These are phyloP conservation scores for Plasmodium reichenowi DNA, from an alignment of 169 alveolate species.

Conservation along the genomic window DNA sequence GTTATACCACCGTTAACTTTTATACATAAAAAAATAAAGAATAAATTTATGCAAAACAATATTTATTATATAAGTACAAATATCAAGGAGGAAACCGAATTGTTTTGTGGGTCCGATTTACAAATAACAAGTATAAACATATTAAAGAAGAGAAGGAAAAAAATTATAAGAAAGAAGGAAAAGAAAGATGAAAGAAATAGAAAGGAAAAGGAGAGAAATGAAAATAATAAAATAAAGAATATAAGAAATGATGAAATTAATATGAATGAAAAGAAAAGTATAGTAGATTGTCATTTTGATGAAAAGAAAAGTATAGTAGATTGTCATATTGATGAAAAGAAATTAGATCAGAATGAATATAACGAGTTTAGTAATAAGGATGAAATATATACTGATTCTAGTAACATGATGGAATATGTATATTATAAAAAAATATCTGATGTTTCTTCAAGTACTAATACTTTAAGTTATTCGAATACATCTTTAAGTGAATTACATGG, in stretches of 20 bases:
- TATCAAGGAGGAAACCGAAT: background rate
- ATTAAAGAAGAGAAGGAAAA: conserved; percentile 12
- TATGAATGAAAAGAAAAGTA: background rate
- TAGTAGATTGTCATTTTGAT: background rate
- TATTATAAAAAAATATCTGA: conserved; percentile 17
- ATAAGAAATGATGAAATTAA: background rate
- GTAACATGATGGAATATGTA: conserved; percentile 30
- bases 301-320: background rate
- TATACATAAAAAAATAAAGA: conserved; percentile 64
- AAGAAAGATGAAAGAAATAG: background rate
- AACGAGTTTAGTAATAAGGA: no score
- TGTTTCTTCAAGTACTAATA: conserved; percentile 11
- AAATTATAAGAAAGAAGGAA: background rate
- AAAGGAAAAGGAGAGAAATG: background rate
- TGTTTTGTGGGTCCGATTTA: background rate
- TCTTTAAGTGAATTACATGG: conserved; percentile 21
- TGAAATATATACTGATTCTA: conserved; percentile 23
- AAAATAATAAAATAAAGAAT: background rate
- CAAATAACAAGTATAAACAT: conserved; percentile 17
- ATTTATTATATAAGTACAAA: conserved; percentile 37
- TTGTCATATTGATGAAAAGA: conserved; percentile 5
- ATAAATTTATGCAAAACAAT: conserved; percentile 69
- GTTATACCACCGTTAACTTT: conserved; percentile 41
- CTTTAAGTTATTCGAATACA: conserved; percentile 22
- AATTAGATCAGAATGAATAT: background rate